Evolutionary conservation across 768 basidiomycete species (phyloP), one percentile per base, ranked within the genome.

Genomic region (Pleurotus pulmonarius): DNA sequence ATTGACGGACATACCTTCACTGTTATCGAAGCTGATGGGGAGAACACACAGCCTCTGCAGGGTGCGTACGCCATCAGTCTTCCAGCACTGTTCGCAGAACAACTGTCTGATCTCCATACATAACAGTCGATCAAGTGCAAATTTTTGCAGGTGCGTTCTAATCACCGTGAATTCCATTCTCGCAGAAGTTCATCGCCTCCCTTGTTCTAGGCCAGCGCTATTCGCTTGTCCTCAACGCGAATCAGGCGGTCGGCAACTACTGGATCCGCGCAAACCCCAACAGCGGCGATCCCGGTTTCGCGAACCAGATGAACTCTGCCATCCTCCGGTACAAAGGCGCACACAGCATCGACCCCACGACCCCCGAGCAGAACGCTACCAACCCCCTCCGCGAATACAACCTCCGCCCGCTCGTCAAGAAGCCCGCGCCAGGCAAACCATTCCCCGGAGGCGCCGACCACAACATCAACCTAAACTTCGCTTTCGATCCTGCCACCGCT

Each of bases 201-300:
- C 41, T 44, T 44, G 41, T 44, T 44, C 41, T 44, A 59, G 73
- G 70, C 11, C 74, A 75, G 53, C 68, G 74, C 2, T 76, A 75
- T 56, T 75, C 74, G 0, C 64, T 70, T 29, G 63, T 70, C 5
- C 60, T 81, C 13, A 67, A 69, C 1, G 77, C 79, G 6, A 70
- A 73, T 60, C 69, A 78, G 56, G 60, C 68, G 6, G 66, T 77
- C 9, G 69, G 61, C 39, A 81, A 80, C 60, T 81, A 80, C 61
- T 80, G 77, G 70, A 64, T 75, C 40, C 64, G 70, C 49, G 62
- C 70, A 46, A 59, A 68, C 55, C 64, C 63, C 53, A 59, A 61
- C 58, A 48, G 59, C 53, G 63, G 62, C 49, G 46, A 60, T 22
- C 43, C 55, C 53, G 59, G 63, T 1, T 78, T 70, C 55, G 48